Conservation (phyloP, 306 rosid genomes). For the Dryas octopetala region DNA sequence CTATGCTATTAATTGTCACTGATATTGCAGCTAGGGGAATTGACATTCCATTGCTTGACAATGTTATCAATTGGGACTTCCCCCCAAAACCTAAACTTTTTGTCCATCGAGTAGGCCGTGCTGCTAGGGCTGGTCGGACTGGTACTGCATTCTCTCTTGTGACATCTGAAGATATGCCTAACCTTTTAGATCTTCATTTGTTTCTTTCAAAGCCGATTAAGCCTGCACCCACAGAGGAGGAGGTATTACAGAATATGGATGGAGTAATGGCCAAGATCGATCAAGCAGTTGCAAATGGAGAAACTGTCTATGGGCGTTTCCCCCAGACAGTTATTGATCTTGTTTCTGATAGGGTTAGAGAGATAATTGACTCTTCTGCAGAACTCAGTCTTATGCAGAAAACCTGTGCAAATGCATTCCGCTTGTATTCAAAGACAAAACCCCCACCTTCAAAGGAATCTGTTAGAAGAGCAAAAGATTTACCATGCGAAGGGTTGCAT, state of each 20-base stretch:
- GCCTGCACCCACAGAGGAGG: slow-evolving; percentile 89
- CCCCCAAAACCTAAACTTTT: slow-evolving; percentile 91
- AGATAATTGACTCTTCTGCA: slow-evolving; percentile 72
- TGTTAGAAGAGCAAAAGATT: slow-evolving; percentile 74
- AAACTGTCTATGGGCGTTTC: slow-evolving; percentile 86
- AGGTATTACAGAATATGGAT: slow-evolving; percentile 70
- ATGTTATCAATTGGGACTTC: slow-evolving; percentile 96
- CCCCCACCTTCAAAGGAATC: slow-evolving; percentile 90
- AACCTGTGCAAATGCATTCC: slow-evolving; percentile 78
- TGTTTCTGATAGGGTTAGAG: slow-evolving; percentile 80
- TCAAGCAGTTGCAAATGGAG: slow-evolving; percentile 69
- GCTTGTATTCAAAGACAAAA: slow-evolving; percentile 77
- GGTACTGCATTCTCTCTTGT: slow-evolving; percentile 89
- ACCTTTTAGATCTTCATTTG: slow-evolving; percentile 87
- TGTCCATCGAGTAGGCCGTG: slow-evolving; percentile 94
- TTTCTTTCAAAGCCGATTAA: slow-evolving; percentile 79
- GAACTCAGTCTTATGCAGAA: slow-evolving; percentile 53
- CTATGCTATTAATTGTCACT: slow-evolving; percentile 90
- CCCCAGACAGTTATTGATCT: slow-evolving; percentile 86
- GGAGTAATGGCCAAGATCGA: slow-evolving; percentile 68
- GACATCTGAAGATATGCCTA: slow-evolving; percentile 84
- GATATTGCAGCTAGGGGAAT: slow-evolving; percentile 95
- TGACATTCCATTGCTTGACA: slow-evolving; percentile 95
- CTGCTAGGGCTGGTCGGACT: slow-evolving; percentile 91
- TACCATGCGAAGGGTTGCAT: slow-evolving; percentile 80